Base-by-base conservation (phyloP, 495 filamentous ascomycete genomes). In the Cairneyella variabilis region DNA sequence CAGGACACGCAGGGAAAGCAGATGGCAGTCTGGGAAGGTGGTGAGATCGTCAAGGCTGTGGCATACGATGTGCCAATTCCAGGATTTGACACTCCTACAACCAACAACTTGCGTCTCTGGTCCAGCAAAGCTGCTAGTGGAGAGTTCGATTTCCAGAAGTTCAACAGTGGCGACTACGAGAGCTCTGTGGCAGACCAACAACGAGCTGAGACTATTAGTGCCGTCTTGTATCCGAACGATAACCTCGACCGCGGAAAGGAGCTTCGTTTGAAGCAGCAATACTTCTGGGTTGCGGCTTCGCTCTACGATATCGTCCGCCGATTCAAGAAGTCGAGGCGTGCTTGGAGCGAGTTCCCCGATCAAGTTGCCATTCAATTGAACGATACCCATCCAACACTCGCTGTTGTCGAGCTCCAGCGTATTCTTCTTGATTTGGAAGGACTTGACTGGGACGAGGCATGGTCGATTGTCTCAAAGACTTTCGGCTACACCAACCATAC, bases 401-500 rank as follows among this genome's bases (percentile, higher is more conserved):
- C 93, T 36, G 88, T 98, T 66, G 91, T 96, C 26, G 93, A 98
- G 69, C 71, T 98, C 41, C 90, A 95, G 71, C 84, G 93, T 46
- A 96, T 98, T 61, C 70, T 98, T 46, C 69, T 96, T 52, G 93
- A 98, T 66, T 68, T 84, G 9, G 93, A 98, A 71, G 87, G 88
- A 18, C 78, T 98, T 8, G 83, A 91, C 43, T 98, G 93, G 93
- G 88, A 95, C 59, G 85, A 93, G 60, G 90, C 90, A 7, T 98
- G 93, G 93, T 69, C 70, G 46, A 95, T 91, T 61, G 82, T 87
- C 25, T 69, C 68, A 26, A 67, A 71, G 54, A 80, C 76, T 27
- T 97, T 98, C 61, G 86, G 90, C 37, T 98, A 98, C 73, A 97
- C 93, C 59, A 98, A 98, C 66, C 93, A 98, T 67, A 98, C 93